phyloP scores from a whole-genome alignment of 1,284 basidiomycete species.

The Ceratobasidium sp. region DNA sequence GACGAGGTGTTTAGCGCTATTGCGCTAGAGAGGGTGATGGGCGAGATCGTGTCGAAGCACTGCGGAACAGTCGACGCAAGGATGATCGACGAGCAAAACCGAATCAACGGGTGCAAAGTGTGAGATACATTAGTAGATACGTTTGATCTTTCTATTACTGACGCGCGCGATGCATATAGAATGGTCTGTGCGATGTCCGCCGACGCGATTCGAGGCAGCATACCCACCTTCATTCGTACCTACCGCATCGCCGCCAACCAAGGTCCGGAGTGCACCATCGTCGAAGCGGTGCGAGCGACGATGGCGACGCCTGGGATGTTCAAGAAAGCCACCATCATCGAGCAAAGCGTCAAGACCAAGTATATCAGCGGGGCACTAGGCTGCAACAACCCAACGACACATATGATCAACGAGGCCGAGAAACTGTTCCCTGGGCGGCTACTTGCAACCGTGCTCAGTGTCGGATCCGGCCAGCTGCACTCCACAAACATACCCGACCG shows the following conservation, averaged over 20 bases:
- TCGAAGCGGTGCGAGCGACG: background rate
- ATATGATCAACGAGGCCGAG: background rate
- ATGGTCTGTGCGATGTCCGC: background rate
- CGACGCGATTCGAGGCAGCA: background rate
- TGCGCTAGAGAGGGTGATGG: background rate
- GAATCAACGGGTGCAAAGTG: background rate
- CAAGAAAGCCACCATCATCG: background rate
- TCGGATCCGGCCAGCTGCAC: slow-evolving; percentile 2
- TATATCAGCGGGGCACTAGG: slow-evolving; percentile 7
- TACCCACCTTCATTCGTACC: background rate
- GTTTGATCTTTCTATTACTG: background rate
- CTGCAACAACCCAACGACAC: slow-evolving; percentile 1
- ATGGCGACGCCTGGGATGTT: background rate
- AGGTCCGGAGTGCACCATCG: background rate
- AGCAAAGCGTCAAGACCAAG: background rate
- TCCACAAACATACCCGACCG: background rate
- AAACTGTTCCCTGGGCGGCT: background rate
- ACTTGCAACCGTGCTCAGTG: background rate
- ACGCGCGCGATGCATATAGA: background rate
- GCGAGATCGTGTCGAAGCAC: slow-evolving; percentile 1
- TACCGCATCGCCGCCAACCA: background rate
- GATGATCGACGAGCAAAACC: background rate
- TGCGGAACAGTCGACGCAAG: background rate
- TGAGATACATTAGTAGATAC: background rate
- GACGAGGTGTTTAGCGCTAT: background rate